These are phyloP conservation scores for Camillea tinctor DNA, from an alignment of 2,329 filamentous ascomycete species.

Conservation along the genomic window DNA sequence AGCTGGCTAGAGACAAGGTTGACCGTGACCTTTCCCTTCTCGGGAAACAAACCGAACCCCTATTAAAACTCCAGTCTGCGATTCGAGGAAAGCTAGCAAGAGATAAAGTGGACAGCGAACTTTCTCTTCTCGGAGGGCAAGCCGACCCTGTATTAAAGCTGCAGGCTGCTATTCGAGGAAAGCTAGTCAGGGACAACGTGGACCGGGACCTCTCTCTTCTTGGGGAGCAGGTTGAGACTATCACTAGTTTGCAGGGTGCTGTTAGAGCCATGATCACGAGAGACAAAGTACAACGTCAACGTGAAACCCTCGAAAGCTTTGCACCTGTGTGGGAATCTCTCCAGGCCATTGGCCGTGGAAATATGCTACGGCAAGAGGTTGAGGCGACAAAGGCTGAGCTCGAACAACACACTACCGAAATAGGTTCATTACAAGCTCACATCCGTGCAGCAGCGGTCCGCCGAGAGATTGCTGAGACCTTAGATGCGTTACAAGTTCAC, in stretches of 20 bases:
- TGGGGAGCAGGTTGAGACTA: conserved; percentile 13
- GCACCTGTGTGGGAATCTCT: conserved; percentile 50
- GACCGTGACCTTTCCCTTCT: conserved; percentile 31
- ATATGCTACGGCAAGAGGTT: conserved; percentile 45
- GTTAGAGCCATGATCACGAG: conserved; percentile 62
- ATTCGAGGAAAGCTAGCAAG: conserved; percentile 67
- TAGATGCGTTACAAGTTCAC: conserved; percentile 43
- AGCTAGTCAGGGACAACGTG: conserved; percentile 58
- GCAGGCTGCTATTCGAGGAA: conserved; percentile 67
- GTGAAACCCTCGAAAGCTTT: conserved; percentile 50
- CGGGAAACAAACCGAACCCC: conserved; percentile 21
- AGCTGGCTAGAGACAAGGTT: conserved; percentile 58
- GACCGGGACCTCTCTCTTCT: conserved; percentile 31
- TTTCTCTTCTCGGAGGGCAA: conserved; percentile 9
- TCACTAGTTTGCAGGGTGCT: conserved; percentile 58
- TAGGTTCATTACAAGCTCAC: conserved; percentile 42
- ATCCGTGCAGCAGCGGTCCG: conserved; percentile 56
- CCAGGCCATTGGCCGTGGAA: conserved; percentile 48
- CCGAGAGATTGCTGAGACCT: conserved; percentile 45
- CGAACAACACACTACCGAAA: conserved; percentile 39
- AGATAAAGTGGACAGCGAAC: conserved; percentile 44
- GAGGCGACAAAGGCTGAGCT: conserved; percentile 49
- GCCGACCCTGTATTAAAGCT: conserved; percentile 52
- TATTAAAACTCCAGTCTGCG: conserved; percentile 60
- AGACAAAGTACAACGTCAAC: conserved; percentile 50